Base-by-base conservation (phyloP, 495 filamentous ascomycete genomes). In the Lasiosphaeris hirsuta region DNA sequence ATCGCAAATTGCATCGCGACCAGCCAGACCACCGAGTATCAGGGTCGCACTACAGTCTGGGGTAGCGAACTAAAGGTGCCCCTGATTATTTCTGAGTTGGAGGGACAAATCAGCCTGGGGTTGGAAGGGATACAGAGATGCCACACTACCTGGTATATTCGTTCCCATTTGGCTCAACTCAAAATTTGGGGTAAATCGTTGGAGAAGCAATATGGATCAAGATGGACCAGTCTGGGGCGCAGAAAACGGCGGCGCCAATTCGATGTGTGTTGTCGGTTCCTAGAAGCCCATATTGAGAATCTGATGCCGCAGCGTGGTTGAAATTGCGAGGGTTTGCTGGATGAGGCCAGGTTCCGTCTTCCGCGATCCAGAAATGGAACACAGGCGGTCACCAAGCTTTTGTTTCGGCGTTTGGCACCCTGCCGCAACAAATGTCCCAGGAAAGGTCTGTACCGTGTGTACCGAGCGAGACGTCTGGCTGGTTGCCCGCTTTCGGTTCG, bases 151-250 rank as follows among this genome's bases (percentile, higher is more conserved):
- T 54, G 35, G 36, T 56, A 61, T 57, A 61, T 57, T 57, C 23
- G 23, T 30, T 36, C 38, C 40, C 43, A 58, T 64, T 55, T 60
- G 62, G 62, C 55, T 64, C 58, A 64, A 55, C n/a, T 64, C 39
- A 48, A 17, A 34, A 13, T 45, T 63, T 51, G 61, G 61, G 61
- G 55, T 60, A 57, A 42, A 51, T 36, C 4, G 44, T 65, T 59
- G 63, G 60, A 41, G 56, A 63, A 60, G 54, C 54, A 66, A 66
- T 66, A 60, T 63, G 60, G 60, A 66, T 66, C 55, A 61, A 66
- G 56, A 17, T 52, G 34, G 56, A 47, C 51, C 52, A 55, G 40
- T 37, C 50, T 33, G 50, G 44, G 33, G 40, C 23, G 37, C 40
- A 37, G 45, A 39, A 58, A 60, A 55, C 40, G 51, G 19, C 42